phyloP scores from a whole-genome alignment of 495 filamentous ascomycete species.

The Chlorociboria aeruginascens region DNA sequence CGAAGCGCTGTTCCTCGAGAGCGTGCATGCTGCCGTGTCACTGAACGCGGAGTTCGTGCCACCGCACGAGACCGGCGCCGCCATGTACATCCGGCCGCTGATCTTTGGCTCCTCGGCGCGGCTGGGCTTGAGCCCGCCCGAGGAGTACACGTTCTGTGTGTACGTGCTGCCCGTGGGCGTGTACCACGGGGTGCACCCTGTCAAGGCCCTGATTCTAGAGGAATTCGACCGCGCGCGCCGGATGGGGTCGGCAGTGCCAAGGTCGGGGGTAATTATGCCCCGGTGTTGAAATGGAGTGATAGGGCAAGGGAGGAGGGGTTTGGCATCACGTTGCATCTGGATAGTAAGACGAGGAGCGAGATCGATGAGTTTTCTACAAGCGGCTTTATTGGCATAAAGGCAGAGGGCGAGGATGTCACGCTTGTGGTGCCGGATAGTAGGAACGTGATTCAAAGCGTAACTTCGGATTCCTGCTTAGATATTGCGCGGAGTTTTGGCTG shows the following conservation, averaged over 20 bases:
- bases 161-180: conserved; percentile 80
- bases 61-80: conserved; percentile 68
- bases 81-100: conserved; percentile 80
- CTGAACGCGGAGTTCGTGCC: conserved; percentile 83
- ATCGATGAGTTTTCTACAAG: conserved; percentile 87
- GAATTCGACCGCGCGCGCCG: conserved; percentile 62
- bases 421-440: conserved; percentile 70
- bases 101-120: conserved; percentile 77
- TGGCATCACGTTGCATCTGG: conserved; percentile 79
- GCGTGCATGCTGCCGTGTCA: conserved; percentile 66
- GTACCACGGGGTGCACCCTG: conserved; percentile 75
- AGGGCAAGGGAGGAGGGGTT: conserved; percentile 59
- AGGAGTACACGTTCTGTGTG: conserved; percentile 80
- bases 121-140: conserved; percentile 67
- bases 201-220: conserved; percentile 68
- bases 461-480: conserved; percentile 54
- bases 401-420: conserved; percentile 46
- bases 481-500: conserved; percentile 57
- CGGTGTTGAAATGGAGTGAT: conserved; percentile 70
- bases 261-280: conserved; percentile 73
- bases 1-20: conserved; percentile 54
- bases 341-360: conserved; percentile 64
- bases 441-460: conserved; percentile 75
- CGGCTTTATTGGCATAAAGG: conserved; percentile 67
- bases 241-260: conserved; percentile 65